These are phyloP conservation scores for Naematelia encephala DNA, from an alignment of 768 basidiomycete genomes.

Conservation along the genomic window DNA sequence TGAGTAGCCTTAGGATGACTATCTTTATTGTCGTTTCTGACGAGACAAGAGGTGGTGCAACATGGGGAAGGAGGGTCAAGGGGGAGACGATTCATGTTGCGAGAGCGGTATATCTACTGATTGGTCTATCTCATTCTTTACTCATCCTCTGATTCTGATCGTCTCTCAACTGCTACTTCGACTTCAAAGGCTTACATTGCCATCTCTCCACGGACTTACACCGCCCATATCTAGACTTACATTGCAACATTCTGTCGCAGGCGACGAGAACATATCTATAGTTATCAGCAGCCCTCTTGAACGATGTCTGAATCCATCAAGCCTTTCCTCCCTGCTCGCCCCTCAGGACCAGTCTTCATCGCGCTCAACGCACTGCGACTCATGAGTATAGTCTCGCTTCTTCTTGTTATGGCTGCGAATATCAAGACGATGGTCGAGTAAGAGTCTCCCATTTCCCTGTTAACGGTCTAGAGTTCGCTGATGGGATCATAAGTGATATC, in stretches of 20 bases:
- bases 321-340: conserved; percentile 35
- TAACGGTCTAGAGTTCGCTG: not conserved
- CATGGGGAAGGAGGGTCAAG: not conserved
- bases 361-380: conserved; percentile 73
- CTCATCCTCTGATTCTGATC: not conserved
- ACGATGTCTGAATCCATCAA: conserved; percentile 23
- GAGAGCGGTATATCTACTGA: not conserved
- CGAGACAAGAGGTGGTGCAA: too few species aligned
- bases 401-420: conserved; percentile 67
- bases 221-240: too few species aligned
- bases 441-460: conserved; percentile 12
- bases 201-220: not conserved
- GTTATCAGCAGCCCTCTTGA: too few species aligned
- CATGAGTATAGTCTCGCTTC: conserved; percentile 71
- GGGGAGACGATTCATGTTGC: not conserved
- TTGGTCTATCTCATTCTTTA: not conserved
- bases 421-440: conserved; percentile 56
- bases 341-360: conserved; percentile 44
- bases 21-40: not conserved
- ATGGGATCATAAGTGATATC: conserved; percentile 35
- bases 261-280: too few species aligned
- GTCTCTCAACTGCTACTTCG: not conserved
- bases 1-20: not conserved
- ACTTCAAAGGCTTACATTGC: not conserved
- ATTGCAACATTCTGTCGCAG: not conserved